phyloP scores from a whole-genome alignment of 352 stramenopile species.

The Saprolegnia parasitica region DNA sequence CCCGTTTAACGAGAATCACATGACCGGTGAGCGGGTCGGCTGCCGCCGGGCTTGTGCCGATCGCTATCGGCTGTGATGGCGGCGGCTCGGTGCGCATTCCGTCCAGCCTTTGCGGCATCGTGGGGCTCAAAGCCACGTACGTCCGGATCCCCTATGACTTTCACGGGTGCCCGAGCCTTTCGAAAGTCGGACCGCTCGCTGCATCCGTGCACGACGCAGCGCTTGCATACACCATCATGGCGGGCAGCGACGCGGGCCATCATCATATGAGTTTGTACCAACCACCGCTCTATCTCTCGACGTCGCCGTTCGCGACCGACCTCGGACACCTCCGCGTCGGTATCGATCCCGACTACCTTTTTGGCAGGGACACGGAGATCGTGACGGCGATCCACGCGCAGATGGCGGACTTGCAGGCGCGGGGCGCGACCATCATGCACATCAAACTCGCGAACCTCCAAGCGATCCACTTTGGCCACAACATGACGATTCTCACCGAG shows the following conservation, averaged over 20 bases:
- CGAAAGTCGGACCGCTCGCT: slow-evolving; percentile 77
- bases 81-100: slow-evolving; percentile 89
- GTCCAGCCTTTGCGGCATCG: slow-evolving; percentile 78
- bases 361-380: slow-evolving; percentile 65
- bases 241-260: slow-evolving; percentile 45
- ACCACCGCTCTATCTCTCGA: slow-evolving; percentile 43
- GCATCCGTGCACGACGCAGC: slow-evolving; percentile 69
- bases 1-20: slow-evolving; percentile 77
- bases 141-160: slow-evolving; percentile 59
- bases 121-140: slow-evolving; percentile 88
- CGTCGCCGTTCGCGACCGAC: slow-evolving; percentile 53
- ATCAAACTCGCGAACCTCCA: slow-evolving; percentile 71
- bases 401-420: slow-evolving; percentile 45
- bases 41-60: slow-evolving; percentile 78
- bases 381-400: slow-evolving; percentile 40
- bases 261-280: slow-evolving; percentile 48
- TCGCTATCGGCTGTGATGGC: slow-evolving; percentile 83
- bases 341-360: slow-evolving; percentile 70
- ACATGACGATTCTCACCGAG: slow-evolving; percentile 76
- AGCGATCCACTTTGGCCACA: slow-evolving; percentile 76
- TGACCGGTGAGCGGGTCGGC: slow-evolving; percentile 87
- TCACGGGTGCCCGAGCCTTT: slow-evolving; percentile 53
- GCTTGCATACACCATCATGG: slow-evolving; percentile 82
- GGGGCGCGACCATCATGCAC: slow-evolving; percentile 67
- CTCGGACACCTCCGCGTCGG: slow-evolving; percentile 69